Base-by-base conservation (phyloP, 768 basidiomycete genomes). In the Tephrocybe sp. region DNA sequence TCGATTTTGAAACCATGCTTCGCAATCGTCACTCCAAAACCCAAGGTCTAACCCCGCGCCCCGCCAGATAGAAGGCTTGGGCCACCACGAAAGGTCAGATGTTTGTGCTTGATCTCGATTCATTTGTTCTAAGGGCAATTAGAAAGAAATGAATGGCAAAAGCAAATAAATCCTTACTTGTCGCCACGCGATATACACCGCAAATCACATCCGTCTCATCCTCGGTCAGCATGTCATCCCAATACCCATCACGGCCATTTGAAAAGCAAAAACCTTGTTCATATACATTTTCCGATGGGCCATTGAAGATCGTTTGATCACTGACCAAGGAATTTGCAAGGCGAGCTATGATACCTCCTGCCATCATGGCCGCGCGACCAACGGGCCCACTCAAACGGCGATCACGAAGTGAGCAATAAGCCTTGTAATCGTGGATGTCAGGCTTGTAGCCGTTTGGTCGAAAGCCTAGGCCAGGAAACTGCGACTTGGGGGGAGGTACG, bases 361-460 rank as follows among this genome's bases (percentile, higher is more conserved):
- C 41, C 40, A 61, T 40, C 24, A 61, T 23, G 6, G 63, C 61
- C 9, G 57, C 62, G 24, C 61, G 57, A n/a, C 64, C 62, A 15
- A 56, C 54, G 16, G 57, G 36, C 15, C 50, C 31, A 27, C 33
- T 40, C 13, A 53, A 36, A 29, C 47, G 47, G 22, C 29, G 36
- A 47, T 52, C 27, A 18, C 51, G 39, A 21, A 29, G 11, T 13
- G 13, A n/a, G n/a, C n/a, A n/a, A n/a, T n/a, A n/a, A n/a, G n/a
- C 16, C 21, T 25, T 21, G 18, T 53, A 53, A 34, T 53, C 47
- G 18, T 29, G 24, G 33, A 27, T 16, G 19, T 31, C 33, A 13
- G 52, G 52, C 18, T 30, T 25, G 27, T 49, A 49, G 23, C 34
- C 31, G 10, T 29, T 21, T n/a, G 48, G 52, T 34, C 55, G 45